Evolutionary conservation across 139 green algal genomes (phyloP).

Genomic region (Bryopsis sp.): DNA sequence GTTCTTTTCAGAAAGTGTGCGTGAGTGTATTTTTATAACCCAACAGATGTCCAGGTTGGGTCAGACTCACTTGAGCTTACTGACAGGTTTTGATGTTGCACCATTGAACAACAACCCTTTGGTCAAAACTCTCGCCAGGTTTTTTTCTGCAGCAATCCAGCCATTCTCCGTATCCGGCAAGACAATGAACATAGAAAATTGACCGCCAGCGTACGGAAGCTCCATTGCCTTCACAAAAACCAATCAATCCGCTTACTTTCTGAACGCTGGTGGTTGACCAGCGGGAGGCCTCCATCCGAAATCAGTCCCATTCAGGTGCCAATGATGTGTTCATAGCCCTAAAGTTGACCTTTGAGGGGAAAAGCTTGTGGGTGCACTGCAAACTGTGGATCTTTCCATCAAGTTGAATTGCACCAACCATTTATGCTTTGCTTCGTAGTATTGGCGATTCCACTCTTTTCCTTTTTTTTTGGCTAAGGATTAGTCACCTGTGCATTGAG

Average conservation of each 20-base stretch:
- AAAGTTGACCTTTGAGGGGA: background rate
- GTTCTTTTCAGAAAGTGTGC: too few relatives aligned
- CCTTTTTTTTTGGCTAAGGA: constrained; percentile 1
- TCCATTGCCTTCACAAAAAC: background rate
- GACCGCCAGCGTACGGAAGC: background rate
- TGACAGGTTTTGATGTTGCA: too few relatives aligned
- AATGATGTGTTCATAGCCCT: background rate
- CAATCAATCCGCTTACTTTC: background rate
- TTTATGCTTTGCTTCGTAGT: too few relatives aligned
- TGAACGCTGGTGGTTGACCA: background rate
- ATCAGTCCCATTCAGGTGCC: background rate
- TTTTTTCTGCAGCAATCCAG: background rate
- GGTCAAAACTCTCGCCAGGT: too few relatives aligned
- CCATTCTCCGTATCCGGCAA: background rate
- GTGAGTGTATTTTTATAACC: background rate
- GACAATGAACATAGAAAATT: background rate
- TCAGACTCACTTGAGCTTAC: background rate
- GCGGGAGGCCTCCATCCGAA: background rate
- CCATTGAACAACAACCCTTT: too few relatives aligned
- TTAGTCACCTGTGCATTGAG: background rate
- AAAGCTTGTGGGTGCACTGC: background rate
- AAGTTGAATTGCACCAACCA: background rate
- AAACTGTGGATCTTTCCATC: background rate
- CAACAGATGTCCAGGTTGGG: background rate
- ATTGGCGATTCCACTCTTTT: too few relatives aligned